Percentiles rank a stretch among this genome's conserved stretches.
phyloP scores from a whole-genome alignment of 805 yeast genomes.

The Jamesozyma rosinii region DNA sequence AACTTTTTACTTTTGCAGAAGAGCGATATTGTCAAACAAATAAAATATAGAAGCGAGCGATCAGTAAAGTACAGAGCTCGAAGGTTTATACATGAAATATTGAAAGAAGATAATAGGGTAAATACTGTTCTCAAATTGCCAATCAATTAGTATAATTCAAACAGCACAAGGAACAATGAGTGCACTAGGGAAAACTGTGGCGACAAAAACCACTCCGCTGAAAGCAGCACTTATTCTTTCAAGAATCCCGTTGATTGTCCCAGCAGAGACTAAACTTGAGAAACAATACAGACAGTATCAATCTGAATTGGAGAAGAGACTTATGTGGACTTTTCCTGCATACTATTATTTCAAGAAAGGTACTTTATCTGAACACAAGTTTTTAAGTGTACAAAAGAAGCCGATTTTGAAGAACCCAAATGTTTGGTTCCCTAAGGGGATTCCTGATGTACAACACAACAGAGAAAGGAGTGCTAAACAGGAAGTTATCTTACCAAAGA shows the following conservation, averaged over 20 bases:
- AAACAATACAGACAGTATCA: constrained; percentile 71
- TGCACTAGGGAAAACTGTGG: constrained; percentile 1
- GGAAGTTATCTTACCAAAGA: constrained; percentile 63
- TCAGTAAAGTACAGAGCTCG: neutral
- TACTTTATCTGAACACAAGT: constrained; percentile 76
- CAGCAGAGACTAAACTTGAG: constrained; percentile 65
- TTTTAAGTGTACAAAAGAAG: constrained; percentile 61
- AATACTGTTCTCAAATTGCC: no score
- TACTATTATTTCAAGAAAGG: constrained; percentile 88
- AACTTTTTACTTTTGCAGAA: neutral
- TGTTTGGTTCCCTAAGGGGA: constrained; percentile 72
- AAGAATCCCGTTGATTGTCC: constrained; percentile 77
- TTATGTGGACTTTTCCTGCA: constrained; percentile 96
- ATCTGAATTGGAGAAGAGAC: constrained; percentile 72
- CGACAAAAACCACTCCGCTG: constrained; percentile 6
- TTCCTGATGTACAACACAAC: constrained; percentile 76
- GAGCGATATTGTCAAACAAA: neutral
- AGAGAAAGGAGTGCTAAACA: constrained; percentile 85
- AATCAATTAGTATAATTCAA: no score
- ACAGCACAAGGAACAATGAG: constrained; percentile 1
- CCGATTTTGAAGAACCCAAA: constrained; percentile 67
- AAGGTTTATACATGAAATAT: no score
- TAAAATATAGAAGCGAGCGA: neutral
- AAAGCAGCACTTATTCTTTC: constrained; percentile 56
- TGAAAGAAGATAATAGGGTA: no score